phyloP scores from a whole-genome alignment of 139 green algal genomes.

The Asterochloris sp. region DNA sequence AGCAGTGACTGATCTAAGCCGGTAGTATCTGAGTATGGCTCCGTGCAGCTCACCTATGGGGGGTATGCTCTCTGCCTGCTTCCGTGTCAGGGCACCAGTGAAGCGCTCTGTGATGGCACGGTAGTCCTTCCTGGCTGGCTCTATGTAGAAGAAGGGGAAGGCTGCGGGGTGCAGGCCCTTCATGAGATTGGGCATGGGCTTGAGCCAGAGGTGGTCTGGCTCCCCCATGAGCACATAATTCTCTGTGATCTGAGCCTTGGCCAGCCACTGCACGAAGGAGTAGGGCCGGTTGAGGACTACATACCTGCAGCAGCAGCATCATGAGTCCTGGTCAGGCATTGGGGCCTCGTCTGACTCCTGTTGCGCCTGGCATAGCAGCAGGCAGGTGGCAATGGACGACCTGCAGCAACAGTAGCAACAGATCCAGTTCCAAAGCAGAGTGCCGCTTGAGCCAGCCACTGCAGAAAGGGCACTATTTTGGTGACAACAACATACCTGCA shows the following conservation, averaged over 20 bases:
- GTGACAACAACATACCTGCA: no score
- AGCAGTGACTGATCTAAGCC: no score
- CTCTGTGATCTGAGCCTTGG: constrained; percentile 74
- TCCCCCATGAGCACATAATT: constrained; percentile 95
- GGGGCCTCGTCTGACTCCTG: no score
- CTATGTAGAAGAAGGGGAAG: constrained; percentile 99
- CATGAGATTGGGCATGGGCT: constrained; percentile 95
- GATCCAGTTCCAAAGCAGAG: no score
- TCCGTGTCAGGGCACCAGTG: constrained; percentile 38
- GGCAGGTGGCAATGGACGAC: no score
- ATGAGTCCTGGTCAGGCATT: no score
- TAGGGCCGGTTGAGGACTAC: constrained; percentile 94
- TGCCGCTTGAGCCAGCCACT: no score
- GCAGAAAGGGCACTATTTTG: no score
- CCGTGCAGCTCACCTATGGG: constrained; percentile 54
- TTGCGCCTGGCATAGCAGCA: no score
- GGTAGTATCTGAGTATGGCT: no score
- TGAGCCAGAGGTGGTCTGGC: constrained; percentile 94
- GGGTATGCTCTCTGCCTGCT: constrained; percentile 69
- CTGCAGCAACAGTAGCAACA: no score
- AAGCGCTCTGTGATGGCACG: constrained; percentile 50
- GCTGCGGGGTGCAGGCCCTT: constrained; percentile 47
- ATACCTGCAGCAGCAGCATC: constrained; percentile 49
- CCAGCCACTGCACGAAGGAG: constrained; percentile 90
- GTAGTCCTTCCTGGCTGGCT: constrained; percentile 54